Evolutionary conservation across 2,329 filamentous ascomycete genomes (phyloP).

Genomic region (Cadophora sp.): DNA sequence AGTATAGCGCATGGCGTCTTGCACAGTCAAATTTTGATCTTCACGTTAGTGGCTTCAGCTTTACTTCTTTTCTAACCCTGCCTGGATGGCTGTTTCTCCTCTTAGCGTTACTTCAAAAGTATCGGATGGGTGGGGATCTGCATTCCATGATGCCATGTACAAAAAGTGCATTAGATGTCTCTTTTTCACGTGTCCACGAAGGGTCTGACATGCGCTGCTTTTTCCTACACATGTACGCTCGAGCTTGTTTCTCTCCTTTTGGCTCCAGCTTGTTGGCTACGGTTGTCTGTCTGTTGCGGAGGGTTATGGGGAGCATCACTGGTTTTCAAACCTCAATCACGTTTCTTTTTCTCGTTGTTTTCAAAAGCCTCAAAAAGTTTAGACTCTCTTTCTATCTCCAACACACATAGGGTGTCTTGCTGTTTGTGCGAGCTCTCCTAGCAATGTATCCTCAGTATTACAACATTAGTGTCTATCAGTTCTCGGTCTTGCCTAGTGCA

Average conservation of each 20-base stretch:
- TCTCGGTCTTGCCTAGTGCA: conserved; percentile 11
- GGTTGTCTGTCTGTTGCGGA: conserved; percentile 23
- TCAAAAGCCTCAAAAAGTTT: conserved; percentile 41
- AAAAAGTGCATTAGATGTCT: conserved; percentile 48
- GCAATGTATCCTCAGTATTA: conserved; percentile 29
- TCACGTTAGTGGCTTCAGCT: conserved; percentile 39
- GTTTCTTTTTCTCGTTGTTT: conserved; percentile 34
- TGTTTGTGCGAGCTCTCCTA: conserved; percentile 34
- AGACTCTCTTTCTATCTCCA: conserved; percentile 35
- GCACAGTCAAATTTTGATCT: conserved; percentile 39
- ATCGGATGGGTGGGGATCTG: conserved; percentile 47
- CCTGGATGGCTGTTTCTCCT: conserved; percentile 47
- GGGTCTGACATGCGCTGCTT: conserved; percentile 40
- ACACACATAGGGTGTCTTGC: conserved; percentile 33
- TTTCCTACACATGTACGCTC: conserved; percentile 37
- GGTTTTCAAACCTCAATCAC: conserved; percentile 17
- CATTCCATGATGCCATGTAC: conserved; percentile 47
- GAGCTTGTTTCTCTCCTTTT: conserved; percentile 33
- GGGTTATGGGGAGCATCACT: conserved; percentile 27
- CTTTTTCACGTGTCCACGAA: conserved; percentile 47
- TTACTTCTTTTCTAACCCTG: conserved; percentile 46
- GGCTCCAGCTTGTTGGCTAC: conserved; percentile 26
- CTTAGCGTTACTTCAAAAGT: conserved; percentile 48
- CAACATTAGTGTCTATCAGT: conserved; percentile 20
- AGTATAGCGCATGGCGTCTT: conserved; percentile 47